These are phyloP conservation scores for Boletellus sp. DNA, from an alignment of 768 basidiomycete genomes.

Conservation along the genomic window DNA sequence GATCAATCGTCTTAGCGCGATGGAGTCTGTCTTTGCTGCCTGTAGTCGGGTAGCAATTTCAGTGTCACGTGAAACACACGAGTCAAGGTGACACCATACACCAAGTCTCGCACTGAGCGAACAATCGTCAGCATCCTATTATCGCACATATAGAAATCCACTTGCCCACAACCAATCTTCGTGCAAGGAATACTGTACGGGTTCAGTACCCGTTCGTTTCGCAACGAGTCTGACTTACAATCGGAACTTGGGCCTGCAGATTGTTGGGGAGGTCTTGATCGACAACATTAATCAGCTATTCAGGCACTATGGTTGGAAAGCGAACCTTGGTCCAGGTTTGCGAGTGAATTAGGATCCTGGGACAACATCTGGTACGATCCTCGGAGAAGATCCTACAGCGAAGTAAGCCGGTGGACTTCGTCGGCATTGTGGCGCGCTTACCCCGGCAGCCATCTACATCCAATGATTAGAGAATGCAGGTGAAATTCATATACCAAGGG, in stretches of 20 bases:
- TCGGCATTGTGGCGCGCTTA: constrained; percentile 25
- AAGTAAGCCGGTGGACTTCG: constrained; percentile 1
- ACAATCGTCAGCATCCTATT: constrained; percentile 3
- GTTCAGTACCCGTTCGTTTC: constrained; percentile 1
- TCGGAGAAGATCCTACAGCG: constrained; percentile 72
- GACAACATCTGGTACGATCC: constrained; percentile 92
- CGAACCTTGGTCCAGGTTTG: constrained; percentile 90
- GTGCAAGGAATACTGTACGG: constrained; percentile 69
- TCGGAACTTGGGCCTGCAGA: constrained; percentile 87
- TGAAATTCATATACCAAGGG: not conserved
- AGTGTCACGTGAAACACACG: not conserved
- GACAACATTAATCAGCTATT: not conserved
- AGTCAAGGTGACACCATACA: constrained; percentile 48
- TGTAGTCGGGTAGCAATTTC: constrained; percentile 23
- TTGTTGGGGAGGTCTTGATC: constrained; percentile 89
- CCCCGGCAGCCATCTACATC: constrained; percentile 53
- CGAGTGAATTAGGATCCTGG: constrained; percentile 88
- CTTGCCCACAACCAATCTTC: constrained; percentile 96
- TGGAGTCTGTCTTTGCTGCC: constrained; percentile 81
- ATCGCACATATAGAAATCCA: constrained; percentile 8
- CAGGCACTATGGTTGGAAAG: not conserved
- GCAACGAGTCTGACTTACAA: constrained; percentile 55
- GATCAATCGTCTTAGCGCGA: constrained; percentile 85
- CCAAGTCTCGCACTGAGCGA: constrained; percentile 93
- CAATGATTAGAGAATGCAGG: not conserved